Evolutionary conservation across 176 grass and related monocot species (phyloP).

Genomic region (Neostapfia colusana): DNA sequence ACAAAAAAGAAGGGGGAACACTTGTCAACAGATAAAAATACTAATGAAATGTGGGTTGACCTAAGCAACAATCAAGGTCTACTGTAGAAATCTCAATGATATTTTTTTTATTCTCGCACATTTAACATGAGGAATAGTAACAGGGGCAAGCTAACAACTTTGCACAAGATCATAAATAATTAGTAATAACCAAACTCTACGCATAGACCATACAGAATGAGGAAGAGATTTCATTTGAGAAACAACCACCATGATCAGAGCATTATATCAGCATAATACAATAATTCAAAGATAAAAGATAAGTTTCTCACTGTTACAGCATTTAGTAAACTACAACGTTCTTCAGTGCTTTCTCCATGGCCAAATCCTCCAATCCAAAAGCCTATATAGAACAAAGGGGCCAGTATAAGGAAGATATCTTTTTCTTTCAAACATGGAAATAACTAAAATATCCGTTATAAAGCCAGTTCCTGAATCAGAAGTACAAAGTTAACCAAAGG

Average conservation of each 20-base stretch:
- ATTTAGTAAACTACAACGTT: slow-evolving; percentile 71
- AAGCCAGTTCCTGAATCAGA: neutral
- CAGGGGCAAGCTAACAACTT: neutral
- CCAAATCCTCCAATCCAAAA: slow-evolving; percentile 98
- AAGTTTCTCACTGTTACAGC: slow-evolving; percentile 65
- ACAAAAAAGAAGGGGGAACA: neutral
- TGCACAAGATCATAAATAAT: neutral
- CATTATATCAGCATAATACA: slow-evolving; percentile 7
- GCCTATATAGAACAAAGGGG: slow-evolving; percentile 48
- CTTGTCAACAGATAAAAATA: neutral
- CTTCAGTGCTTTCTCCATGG: slow-evolving; percentile 79
- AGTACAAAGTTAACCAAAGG: neutral
- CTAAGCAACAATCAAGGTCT: slow-evolving; percentile 11
- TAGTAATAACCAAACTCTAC: neutral
- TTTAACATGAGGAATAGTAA: neutral
- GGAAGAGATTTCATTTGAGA: neutral
- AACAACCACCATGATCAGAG: neutral
- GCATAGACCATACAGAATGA: neutral
- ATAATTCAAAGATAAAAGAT: slow-evolving; percentile 9
- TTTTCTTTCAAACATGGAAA: neutral
- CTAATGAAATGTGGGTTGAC: neutral
- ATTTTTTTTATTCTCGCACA: neutral
- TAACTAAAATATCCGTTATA: neutral
- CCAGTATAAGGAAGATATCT: neutral
- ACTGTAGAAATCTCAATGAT: neutral